Percentiles rank a stretch among this genome's conserved stretches.
Conservation (phyloP, 2,329 filamentous ascomycete genomes). For the Fusarium floridanum region DNA sequence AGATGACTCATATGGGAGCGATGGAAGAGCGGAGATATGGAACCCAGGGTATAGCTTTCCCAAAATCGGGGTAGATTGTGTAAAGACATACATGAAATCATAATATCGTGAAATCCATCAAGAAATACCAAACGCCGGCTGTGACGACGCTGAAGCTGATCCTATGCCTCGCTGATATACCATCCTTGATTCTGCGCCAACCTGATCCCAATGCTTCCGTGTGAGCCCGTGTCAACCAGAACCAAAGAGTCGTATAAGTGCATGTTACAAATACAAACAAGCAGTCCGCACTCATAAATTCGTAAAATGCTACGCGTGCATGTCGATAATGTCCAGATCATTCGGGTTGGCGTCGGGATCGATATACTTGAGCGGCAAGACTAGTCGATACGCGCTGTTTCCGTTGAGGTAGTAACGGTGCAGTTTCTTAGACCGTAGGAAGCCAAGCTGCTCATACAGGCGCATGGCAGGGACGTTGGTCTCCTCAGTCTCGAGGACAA, state of each 20-base stretch:
- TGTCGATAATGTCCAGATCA: conserved; percentile 51
- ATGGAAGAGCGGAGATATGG: conserved; percentile 5
- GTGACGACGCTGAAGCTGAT: conserved; percentile 15
- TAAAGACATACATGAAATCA: conserved; percentile 23
- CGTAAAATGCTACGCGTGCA: conserved; percentile 14
- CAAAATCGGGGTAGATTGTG: conserved; percentile 8
- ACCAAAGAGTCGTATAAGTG: conserved; percentile 7
- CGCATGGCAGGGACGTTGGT: conserved; percentile 91
- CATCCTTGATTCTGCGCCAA: conserved; percentile 11
- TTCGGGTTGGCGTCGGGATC: conserved; percentile 57
- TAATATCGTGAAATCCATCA: conserved; percentile 24
- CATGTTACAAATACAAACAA: neutral
- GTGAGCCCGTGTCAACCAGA: neutral
- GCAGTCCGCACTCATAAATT: neutral
- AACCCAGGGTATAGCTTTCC: neutral
- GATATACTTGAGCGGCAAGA: conserved; percentile 78
- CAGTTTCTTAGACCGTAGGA: conserved; percentile 90
- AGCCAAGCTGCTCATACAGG: conserved; percentile 92
- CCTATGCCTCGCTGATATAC: conserved; percentile 20
- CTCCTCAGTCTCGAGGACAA: conserved; percentile 96
- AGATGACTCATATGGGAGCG: conserved; percentile 20
- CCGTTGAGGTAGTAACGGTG: conserved; percentile 98
- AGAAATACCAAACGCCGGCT: conserved; percentile 30
- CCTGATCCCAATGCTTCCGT: neutral
- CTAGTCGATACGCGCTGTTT: conserved; percentile 90